phyloP scores from a whole-genome alignment of 2,329 filamentous ascomycete genomes.

The Pyricularia pennisetigena region DNA sequence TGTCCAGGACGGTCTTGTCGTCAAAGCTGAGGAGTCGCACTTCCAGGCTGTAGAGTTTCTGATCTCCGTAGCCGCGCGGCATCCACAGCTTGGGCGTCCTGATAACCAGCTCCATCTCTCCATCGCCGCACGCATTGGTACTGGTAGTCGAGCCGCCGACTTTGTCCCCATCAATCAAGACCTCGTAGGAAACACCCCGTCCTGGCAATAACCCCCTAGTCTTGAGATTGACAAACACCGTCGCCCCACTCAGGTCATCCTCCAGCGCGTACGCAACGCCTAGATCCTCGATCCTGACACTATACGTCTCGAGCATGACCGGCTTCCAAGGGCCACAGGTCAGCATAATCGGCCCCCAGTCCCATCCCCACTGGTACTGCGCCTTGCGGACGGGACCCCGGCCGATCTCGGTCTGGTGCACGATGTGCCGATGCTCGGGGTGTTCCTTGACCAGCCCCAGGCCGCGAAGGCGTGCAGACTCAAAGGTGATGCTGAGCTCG shows the following conservation, averaged over 20 bases:
- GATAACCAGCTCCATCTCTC: neutral
- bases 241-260: neutral
- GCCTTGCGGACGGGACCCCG: slow-evolving; percentile 44
- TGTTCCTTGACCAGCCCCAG: slow-evolving; percentile 12
- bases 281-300: slow-evolving; percentile 34
- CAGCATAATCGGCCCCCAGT: slow-evolving; percentile 57
- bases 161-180: neutral
- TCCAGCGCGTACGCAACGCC: neutral
- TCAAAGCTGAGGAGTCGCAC: neutral
- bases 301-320: slow-evolving; percentile 55
- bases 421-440: slow-evolving; percentile 8
- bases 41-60: slow-evolving; percentile 5
- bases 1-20: slow-evolving; percentile 36
- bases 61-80: slow-evolving; percentile 6
- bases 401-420: slow-evolving; percentile 9
- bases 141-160: neutral
- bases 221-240: neutral
- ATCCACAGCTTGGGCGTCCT: slow-evolving; percentile 7
- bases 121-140: neutral
- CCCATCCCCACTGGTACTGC: slow-evolving; percentile 64
- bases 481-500: slow-evolving; percentile 45
- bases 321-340: slow-evolving; percentile 58
- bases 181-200: neutral
- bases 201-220: neutral
- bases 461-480: slow-evolving; percentile 28